Evolutionary conservation across 192 early-diverging fungal genomes (phyloP), one percentile per base, ranked within the genome.

Genomic region (Geranomyces variabilis): DNA sequence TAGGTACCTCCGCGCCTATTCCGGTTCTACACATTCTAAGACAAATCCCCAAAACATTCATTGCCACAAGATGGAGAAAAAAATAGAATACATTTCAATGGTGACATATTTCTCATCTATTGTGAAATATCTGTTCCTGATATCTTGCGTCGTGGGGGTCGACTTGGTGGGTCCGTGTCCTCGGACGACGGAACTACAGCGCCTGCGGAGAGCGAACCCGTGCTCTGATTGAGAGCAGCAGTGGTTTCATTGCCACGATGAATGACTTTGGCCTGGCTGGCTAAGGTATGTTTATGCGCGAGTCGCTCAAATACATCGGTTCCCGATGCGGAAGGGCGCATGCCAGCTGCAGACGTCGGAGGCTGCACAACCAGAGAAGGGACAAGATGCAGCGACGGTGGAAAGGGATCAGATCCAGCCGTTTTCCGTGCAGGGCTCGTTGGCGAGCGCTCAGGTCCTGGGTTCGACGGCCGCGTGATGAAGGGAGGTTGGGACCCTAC

Each of bases 261-360:
- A 8, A 82, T 79, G 15, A 82, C 78, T 63, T 82, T 82, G 28
- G 77, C 78, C 63, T 82, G 81, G 45, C 69, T 72, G 0, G 81
- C 81, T 3, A 79, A 69, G 14, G 81, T 82, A 56, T 82, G 81
- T 10, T 72, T 61, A 49, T 61, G 75, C 14, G 81, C 81, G 8
- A 82, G 69, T 28, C 81, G 64, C 66, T 69, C 53, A 65, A 82
- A 82, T 13, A 82, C 81, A 69, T 82, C 81, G 15, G 68, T 41
- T 30, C 73, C 73, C 28, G 58, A 5, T 41, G 36, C 36, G 5
- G 36, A 41, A 10, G 36, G 36, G 10, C 36, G 36, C 5, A 41
- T 41, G 10, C 36, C 36, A 41, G 36, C 10, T 41, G 36, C 10
- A 41, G 36, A 41, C 5, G 36, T 7, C 3, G 36, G 36, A 41